Evolutionary conservation across 2,329 filamentous ascomycete species (phyloP).

Genomic region (Penicillium fuscoglaucum): DNA sequence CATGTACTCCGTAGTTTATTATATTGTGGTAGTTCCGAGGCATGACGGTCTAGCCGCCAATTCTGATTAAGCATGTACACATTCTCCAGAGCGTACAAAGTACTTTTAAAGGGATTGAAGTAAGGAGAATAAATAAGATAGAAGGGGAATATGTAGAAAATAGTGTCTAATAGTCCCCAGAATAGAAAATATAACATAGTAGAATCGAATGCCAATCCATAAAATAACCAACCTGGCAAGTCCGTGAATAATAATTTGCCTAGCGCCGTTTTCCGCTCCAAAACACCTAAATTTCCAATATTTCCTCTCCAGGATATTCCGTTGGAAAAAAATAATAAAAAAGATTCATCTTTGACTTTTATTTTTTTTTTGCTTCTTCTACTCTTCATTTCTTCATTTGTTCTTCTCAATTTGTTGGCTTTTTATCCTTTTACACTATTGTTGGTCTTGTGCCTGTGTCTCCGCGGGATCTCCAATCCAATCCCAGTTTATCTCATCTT

Average conservation of each 20-base stretch:
- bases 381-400: not conserved
- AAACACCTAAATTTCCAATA: not conserved
- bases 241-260: slow-evolving; percentile 10
- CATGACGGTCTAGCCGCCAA: not conserved
- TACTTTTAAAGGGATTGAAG: not conserved
- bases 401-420: not conserved
- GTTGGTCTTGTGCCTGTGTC: slow-evolving; percentile 1
- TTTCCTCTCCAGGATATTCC: not conserved
- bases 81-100: not conserved
- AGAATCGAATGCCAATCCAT: not conserved
- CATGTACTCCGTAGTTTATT: not conserved
- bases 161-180: not conserved
- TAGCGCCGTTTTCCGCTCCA: slow-evolving; percentile 7
- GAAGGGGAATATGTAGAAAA: not conserved
- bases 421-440: not conserved
- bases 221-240: not conserved
- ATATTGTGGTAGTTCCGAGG: not conserved
- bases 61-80: not conserved
- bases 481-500: slow-evolving; percentile 12
- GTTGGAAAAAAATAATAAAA: not conserved
- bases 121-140: not conserved
- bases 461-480: slow-evolving; percentile 8
- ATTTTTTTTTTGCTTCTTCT: not conserved
- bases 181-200: not conserved
- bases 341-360: not conserved